Evolutionary conservation across 2,329 filamentous ascomycete genomes (phyloP).

Genomic region (Didymella pomorum): DNA sequence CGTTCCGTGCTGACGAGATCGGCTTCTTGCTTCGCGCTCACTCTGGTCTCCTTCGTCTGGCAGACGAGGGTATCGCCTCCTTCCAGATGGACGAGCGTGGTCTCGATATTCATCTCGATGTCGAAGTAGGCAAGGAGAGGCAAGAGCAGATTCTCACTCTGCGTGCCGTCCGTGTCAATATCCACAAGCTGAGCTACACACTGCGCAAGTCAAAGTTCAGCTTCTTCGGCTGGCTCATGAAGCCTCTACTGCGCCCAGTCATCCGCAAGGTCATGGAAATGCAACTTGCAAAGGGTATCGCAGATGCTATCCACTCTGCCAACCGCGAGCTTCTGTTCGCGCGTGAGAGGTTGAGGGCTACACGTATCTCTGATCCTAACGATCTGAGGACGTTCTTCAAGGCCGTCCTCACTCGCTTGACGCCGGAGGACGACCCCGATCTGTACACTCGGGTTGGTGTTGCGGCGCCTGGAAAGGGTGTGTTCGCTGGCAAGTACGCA

Average conservation of each 20-base stretch:
- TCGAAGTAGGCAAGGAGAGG: conserved; percentile 80
- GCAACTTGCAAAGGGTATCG: conserved; percentile 76
- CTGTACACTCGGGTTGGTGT: conserved; percentile 77
- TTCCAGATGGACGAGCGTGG: conserved; percentile 87
- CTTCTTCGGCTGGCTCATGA: conserved; percentile 81
- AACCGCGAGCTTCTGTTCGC: conserved; percentile 90
- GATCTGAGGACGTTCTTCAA: conserved; percentile 83
- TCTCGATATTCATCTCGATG: conserved; percentile 83
- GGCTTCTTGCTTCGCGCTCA: conserved; percentile 90
- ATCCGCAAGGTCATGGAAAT: conserved; percentile 80
- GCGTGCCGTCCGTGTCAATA: conserved; percentile 76
- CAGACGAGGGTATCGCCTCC: conserved; percentile 84
- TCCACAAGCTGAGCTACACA: conserved; percentile 86
- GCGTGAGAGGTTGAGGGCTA: conserved; percentile 83
- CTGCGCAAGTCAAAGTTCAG: conserved; percentile 78
- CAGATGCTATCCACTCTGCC: conserved; percentile 71
- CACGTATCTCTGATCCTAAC: conserved; percentile 80
- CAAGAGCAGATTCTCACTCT: conserved; percentile 84
- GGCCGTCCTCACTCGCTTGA: conserved; percentile 79
- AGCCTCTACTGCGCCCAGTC: conserved; percentile 82
- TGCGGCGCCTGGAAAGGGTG: conserved; percentile 64
- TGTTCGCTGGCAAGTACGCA: conserved; percentile 86
- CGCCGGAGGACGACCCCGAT: conserved; percentile 77
- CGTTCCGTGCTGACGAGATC: conserved; percentile 82
- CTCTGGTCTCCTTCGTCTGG: conserved; percentile 75